These are phyloP conservation scores for Lichtheimia ramosa DNA, from an alignment of 371 early-diverging fungal genomes.

Conservation along the genomic window DNA sequence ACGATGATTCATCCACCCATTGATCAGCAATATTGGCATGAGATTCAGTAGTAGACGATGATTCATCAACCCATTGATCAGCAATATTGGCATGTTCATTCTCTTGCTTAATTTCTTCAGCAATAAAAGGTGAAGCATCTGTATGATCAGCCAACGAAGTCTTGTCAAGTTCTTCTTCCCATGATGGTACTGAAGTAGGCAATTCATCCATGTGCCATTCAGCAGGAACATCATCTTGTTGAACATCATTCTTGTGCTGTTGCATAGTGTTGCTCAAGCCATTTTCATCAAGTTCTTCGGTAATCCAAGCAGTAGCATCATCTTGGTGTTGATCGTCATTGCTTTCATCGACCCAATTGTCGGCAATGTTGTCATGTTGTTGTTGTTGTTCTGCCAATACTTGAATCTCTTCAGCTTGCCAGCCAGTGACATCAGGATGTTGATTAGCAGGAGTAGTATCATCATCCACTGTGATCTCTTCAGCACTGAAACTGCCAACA, in stretches of 20 bases:
- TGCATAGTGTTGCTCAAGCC: not conserved
- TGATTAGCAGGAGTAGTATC: not conserved
- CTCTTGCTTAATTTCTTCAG: not conserved
- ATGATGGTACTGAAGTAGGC: not conserved
- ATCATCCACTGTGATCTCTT: constrained; percentile 1
- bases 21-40: no score
- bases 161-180: constrained; percentile 6
- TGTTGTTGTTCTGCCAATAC: not conserved
- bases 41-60: not conserved
- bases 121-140: constrained; percentile 13
- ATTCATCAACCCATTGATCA: constrained; percentile 5
- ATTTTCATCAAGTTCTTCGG: constrained; percentile 11
- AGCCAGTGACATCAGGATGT: constrained; percentile 2
- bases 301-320: constrained; percentile 14
- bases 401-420: constrained; percentile 9
- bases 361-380: not conserved
- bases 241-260: not conserved
- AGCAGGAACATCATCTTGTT: not conserved
- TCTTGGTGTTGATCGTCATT: constrained; percentile 6
- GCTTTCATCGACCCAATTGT: not conserved
- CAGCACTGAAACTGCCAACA: not conserved
- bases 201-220: constrained; percentile 1
- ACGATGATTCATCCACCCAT: not conserved
- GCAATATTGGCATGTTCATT: constrained; percentile 11
- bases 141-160: constrained; percentile 3